phyloP scores from a whole-genome alignment of 2,329 filamentous ascomycete species.

The Didymella keratinophila region DNA sequence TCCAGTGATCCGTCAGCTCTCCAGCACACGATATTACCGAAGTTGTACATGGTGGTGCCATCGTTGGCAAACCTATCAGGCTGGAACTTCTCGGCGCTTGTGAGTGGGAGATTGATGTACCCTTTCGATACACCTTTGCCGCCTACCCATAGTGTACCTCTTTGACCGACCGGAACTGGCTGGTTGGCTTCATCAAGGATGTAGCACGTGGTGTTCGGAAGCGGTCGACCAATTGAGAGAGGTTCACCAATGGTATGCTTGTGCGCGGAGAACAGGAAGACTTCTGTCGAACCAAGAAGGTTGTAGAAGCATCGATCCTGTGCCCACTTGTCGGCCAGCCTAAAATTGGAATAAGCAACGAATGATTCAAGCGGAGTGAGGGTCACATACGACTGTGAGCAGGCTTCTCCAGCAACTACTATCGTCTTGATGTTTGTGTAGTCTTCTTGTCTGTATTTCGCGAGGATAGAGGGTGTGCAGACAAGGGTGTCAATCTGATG shows the following conservation, averaged over 20 bases:
- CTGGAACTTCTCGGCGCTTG: conserved; percentile 61
- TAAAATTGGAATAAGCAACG: conserved; percentile 20
- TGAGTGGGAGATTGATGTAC: conserved; percentile 62
- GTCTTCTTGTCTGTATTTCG: conserved; percentile 57
- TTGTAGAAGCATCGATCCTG: conserved; percentile 55
- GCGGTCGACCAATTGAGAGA: conserved; percentile 64
- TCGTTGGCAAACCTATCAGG: conserved; percentile 61
- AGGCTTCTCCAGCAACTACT: conserved; percentile 64
- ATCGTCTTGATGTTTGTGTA: conserved; percentile 63
- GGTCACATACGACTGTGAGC: conserved; percentile 51
- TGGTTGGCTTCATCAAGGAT: conserved; percentile 59
- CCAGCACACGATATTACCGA: conserved; percentile 67
- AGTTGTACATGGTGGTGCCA: conserved; percentile 65
- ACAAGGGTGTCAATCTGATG: conserved; percentile 61
- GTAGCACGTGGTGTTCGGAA: conserved; percentile 65
- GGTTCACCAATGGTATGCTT: conserved; percentile 57
- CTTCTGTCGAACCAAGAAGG: conserved; percentile 67
- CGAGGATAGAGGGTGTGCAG: conserved; percentile 63
- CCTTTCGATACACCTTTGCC: conserved; percentile 64
- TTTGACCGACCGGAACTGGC: conserved; percentile 57
- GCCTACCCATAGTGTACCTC: conserved; percentile 66
- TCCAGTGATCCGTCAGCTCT: conserved; percentile 61
- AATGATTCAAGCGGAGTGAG: background rate
- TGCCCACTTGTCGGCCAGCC: conserved; percentile 65
- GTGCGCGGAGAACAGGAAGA: conserved; percentile 66